These are phyloP conservation scores for Ophiocordyceps sinensis DNA, from an alignment of 2,329 filamentous ascomycete genomes.

Conservation along the genomic window DNA sequence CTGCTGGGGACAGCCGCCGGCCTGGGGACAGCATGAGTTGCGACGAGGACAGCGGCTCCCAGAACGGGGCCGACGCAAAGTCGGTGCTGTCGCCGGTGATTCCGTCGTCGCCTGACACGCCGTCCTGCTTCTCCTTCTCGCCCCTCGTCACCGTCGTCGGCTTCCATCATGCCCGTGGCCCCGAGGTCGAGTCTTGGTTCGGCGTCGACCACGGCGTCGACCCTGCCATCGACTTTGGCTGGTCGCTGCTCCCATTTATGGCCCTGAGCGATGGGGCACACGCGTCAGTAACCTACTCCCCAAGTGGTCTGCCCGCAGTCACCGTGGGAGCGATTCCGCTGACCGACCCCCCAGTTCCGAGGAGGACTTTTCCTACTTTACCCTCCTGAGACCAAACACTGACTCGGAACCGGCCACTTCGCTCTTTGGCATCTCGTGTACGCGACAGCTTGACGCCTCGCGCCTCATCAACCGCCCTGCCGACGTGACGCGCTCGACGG, in stretches of 20 bases:
- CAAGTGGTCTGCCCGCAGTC: background rate
- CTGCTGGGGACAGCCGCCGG: background rate
- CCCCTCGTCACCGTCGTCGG: conserved; percentile 69
- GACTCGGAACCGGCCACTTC: conserved; percentile 50
- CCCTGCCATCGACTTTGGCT: conserved; percentile 73
- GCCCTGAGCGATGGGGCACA: conserved; percentile 91
- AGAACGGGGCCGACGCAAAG: conserved; percentile 12
- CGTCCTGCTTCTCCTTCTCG: conserved; percentile 29
- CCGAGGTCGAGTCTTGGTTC: conserved; percentile 89
- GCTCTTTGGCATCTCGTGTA: conserved; percentile 92
- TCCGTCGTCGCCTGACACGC: conserved; percentile 15
- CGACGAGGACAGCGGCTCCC: conserved; percentile 11
- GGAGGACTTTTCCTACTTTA: conserved; percentile 99
- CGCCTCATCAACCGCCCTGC: conserved; percentile 63
- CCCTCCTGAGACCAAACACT: conserved; percentile 54
- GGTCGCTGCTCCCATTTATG: conserved; percentile 90
- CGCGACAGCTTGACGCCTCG: conserved; percentile 73
- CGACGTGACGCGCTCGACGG: conserved; percentile 92
- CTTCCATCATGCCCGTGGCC: conserved; percentile 75
- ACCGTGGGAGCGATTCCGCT: conserved; percentile 1
- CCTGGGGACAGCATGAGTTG: conserved; percentile 11
- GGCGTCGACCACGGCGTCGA: conserved; percentile 60
- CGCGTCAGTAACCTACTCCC: conserved; percentile 42
- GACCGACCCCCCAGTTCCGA: conserved; percentile 42
- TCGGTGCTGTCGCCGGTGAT: conserved; percentile 17